Conservation (phyloP, 768 basidiomycete species). For the Amanita molliuscula region DNA sequence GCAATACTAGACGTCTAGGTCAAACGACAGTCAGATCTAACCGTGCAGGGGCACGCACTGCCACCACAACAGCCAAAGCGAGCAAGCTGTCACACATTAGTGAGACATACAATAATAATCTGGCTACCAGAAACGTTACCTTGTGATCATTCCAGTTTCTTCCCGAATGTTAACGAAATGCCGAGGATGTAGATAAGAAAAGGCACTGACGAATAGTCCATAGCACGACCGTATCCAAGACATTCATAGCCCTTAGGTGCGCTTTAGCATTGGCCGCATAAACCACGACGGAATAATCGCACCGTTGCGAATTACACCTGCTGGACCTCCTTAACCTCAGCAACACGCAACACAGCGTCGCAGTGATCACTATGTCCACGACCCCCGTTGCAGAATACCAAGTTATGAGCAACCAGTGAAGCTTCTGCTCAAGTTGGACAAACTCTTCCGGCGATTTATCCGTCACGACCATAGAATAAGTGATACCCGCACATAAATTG, state of each 20-base stretch:
- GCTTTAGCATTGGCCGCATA: not conserved
- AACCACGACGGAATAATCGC: not conserved
- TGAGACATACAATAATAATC: not conserved
- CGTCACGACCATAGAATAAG: not conserved
- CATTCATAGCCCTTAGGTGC: not conserved
- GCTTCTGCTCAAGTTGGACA: not conserved
- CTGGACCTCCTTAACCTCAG: not conserved
- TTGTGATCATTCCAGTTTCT: slow-evolving; percentile 3
- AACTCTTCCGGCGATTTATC: not conserved
- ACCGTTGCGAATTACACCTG: not conserved
- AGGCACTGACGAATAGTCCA: not conserved
- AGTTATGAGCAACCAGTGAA: not conserved
- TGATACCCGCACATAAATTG: not conserved
- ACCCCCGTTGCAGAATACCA: not conserved
- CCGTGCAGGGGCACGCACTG: not conserved
- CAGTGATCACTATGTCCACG: not conserved
- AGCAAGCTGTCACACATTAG: not conserved
- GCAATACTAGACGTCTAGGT: not conserved
- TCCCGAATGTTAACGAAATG: not conserved
- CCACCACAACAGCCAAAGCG: not conserved
- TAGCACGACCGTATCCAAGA: not conserved
- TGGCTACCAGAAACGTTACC: not conserved
- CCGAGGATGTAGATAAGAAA: not conserved
- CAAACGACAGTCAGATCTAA: not conserved
- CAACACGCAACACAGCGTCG: not conserved